phyloP scores from a whole-genome alignment of 352 stramenopile genomes.

The Phytophthora cajani region DNA sequence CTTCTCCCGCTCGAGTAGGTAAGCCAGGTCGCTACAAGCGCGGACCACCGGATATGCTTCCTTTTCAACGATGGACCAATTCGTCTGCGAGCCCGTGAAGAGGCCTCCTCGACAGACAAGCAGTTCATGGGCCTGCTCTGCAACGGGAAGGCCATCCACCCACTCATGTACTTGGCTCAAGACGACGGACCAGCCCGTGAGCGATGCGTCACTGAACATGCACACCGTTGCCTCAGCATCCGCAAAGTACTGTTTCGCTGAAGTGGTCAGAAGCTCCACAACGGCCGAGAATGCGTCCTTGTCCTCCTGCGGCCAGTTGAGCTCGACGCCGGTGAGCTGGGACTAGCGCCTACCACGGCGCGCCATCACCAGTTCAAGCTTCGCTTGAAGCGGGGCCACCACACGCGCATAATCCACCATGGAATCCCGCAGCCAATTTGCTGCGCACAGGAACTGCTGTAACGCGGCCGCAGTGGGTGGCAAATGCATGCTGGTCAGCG shows the following conservation, averaged over 20 bases:
- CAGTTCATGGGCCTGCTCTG: background rate
- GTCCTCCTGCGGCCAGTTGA: conserved; percentile 1
- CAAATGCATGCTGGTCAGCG: conserved; percentile 1
- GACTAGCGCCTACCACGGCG: conserved; percentile 1
- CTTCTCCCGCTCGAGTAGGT: background rate
- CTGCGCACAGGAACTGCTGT: conserved; percentile 16
- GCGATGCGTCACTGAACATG: background rate
- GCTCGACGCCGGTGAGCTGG: background rate
- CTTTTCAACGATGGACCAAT: background rate
- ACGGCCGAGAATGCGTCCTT: background rate
- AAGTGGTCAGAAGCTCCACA: background rate
- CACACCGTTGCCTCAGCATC: background rate
- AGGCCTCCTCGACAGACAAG: background rate
- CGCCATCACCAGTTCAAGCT: conserved; percentile 15
- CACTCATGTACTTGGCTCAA: background rate
- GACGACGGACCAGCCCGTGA: background rate
- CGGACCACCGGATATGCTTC: background rate
- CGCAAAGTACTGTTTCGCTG: background rate
- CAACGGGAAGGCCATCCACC: background rate
- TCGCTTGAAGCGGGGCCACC: conserved; percentile 15
- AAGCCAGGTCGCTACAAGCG: background rate
- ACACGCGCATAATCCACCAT: conserved; percentile 26
- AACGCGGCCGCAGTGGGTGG: conserved; percentile 15
- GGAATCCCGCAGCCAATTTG: conserved; percentile 26
- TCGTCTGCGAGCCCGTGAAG: background rate